These are phyloP conservation scores for Benincasa hispida DNA, from an alignment of 306 rosid species.

Conservation along the genomic window DNA sequence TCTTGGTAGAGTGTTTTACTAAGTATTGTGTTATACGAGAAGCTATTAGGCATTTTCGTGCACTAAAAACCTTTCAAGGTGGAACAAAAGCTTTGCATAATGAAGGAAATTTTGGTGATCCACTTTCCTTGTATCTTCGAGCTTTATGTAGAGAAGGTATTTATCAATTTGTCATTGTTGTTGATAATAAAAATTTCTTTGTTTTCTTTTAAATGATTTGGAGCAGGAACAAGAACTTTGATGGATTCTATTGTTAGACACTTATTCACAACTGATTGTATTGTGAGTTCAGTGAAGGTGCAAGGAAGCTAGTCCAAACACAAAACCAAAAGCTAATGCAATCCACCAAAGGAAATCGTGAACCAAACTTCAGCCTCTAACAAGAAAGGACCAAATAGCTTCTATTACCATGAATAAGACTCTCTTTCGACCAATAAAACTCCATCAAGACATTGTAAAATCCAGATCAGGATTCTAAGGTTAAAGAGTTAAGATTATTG, in stretches of 20 bases:
- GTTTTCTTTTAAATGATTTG: not conserved
- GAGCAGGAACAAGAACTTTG: not conserved
- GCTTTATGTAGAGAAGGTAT: slow-evolving; percentile 91
- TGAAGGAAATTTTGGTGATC: slow-evolving; percentile 83
- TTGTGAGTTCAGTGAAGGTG: not conserved
- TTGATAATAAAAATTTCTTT: not conserved
- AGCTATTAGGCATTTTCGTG: slow-evolving; percentile 95
- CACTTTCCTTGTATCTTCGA: slow-evolving; percentile 86
- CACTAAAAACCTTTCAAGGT: slow-evolving; percentile 59
- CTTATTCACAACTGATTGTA: not conserved
- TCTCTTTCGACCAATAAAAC: too few relatives aligned
- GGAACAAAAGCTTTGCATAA: slow-evolving; percentile 58
- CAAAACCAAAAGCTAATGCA: too few relatives aligned
- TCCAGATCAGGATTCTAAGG: too few relatives aligned
- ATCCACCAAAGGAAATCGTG: too few relatives aligned
- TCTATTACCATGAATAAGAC: too few relatives aligned
- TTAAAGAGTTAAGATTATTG: too few relatives aligned
- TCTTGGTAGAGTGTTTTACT: slow-evolving; percentile 91
- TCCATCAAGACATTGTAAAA: too few relatives aligned
- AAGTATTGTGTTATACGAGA: slow-evolving; percentile 80
- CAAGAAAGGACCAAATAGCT: too few relatives aligned
- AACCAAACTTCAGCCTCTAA: too few relatives aligned
- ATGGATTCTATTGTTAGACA: not conserved
- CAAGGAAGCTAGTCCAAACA: not conserved
- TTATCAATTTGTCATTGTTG: not conserved